Conservation (phyloP, 371 early-diverging fungal genomes). For the Circinella minor region DNA sequence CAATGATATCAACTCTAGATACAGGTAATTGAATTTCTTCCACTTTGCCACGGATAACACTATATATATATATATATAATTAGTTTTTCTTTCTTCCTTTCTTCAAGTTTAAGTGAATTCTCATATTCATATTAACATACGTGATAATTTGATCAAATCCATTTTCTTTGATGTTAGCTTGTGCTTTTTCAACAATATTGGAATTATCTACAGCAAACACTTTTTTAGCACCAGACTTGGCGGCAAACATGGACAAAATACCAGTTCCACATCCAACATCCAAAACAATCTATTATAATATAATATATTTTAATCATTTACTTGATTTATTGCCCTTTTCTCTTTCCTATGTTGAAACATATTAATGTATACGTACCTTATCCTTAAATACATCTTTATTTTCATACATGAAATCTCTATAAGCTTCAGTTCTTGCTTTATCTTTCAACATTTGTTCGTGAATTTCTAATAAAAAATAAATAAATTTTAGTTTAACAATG, state of each 20-base stretch:
- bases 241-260: slow-evolving; percentile 98
- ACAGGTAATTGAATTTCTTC: slow-evolving; percentile 85
- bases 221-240: slow-evolving; percentile 70
- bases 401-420: slow-evolving; percentile 81
- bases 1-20: slow-evolving; percentile 83
- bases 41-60: slow-evolving; percentile 77
- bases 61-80: slow-evolving; percentile 19
- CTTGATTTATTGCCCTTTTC: background rate
- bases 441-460: slow-evolving; percentile 76
- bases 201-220: slow-evolving; percentile 89
- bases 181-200: slow-evolving; percentile 84
- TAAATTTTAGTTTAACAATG: background rate
- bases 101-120: too few relatives aligned
- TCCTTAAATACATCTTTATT: slow-evolving; percentile 87
- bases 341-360: background rate
- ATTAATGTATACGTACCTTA: slow-evolving; percentile 53
- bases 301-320: too few relatives aligned
- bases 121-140: slow-evolving; percentile 20
- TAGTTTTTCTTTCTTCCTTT: too few relatives aligned
- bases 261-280: slow-evolving; percentile 97
- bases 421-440: slow-evolving; percentile 80
- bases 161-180: slow-evolving; percentile 79
- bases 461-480: slow-evolving; percentile 46
- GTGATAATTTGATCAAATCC: slow-evolving; percentile 74
- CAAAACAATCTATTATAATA: slow-evolving; percentile 25